These are phyloP conservation scores for Ophiosphaerella korrae DNA, from an alignment of 2,329 filamentous ascomycete species.

Conservation along the genomic window DNA sequence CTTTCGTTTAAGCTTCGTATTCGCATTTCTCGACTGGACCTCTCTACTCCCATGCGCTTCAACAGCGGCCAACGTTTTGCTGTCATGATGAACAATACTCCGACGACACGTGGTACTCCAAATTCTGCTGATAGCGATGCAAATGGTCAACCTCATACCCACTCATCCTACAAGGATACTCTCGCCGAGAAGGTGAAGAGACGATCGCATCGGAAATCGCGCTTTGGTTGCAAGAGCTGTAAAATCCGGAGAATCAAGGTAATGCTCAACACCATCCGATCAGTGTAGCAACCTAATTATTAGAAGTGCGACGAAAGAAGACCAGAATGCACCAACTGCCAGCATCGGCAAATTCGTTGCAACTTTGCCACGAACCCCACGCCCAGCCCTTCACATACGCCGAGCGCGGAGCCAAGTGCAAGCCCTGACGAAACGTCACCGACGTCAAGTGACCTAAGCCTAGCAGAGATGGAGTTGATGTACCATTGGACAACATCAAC, in stretches of 20 bases:
- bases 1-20: too few species aligned
- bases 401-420: too few species aligned
- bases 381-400: neutral
- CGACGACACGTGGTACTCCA: too few species aligned
- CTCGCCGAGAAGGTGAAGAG: too few species aligned
- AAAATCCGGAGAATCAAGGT: conserved; percentile 37
- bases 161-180: too few species aligned
- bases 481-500: conserved; percentile 36
- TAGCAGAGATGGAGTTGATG: conserved; percentile 33
- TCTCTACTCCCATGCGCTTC: too few species aligned
- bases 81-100: too few species aligned
- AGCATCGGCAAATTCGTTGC: conserved; percentile 27
- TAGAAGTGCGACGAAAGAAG: conserved; percentile 36
- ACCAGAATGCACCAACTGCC: conserved; percentile 32
- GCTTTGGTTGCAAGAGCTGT: conserved; percentile 35
- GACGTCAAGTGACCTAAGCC: conserved; percentile 4
- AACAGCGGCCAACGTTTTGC: too few species aligned
- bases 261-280: neutral
- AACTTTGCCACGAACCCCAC: conserved; percentile 15
- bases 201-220: conserved; percentile 32
- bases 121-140: too few species aligned
- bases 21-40: too few species aligned
- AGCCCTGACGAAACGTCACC: neutral
- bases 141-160: too few species aligned
- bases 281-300: neutral